Base-by-base conservation (phyloP, 2,329 filamentous ascomycete genomes). In the Colletotrichum agaves region DNA sequence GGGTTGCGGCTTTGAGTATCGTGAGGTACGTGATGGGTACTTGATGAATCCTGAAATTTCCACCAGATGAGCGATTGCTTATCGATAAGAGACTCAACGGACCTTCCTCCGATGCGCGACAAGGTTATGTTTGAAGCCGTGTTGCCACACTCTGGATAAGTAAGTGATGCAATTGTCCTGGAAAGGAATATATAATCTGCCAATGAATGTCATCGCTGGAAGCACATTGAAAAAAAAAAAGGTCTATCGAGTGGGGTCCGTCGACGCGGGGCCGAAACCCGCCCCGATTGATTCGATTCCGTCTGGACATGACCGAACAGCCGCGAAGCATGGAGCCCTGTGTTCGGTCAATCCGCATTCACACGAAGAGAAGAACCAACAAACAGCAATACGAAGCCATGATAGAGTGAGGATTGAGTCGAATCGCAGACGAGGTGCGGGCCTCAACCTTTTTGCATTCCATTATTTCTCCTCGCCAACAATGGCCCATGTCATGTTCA, bases 401-500 rank as follows among this genome's bases (percentile, higher is more conserved):
- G 17, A 5, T n/a, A 8, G 13, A 5, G 21, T 31, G 15, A 35
- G 33, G 6, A 17, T 52, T 31, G 10, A 31, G 47, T 39, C 11
- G 15, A 50, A 46, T 57, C 11, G 31, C n/a, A 15, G 50, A 23
- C 27, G 39, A 53, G 50, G 63, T 59, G 19, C 15, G 37, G 17
- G 52, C 50, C 50, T 49, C 52, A 13, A n/a, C 23, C n/a, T 41
- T 2, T 2, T 63, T 52, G 35, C 35, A 37, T 67, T 63, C 50
- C 52, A 63, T 56, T 57, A 50, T 39, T 44, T 12, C 52, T 52
- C 8, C 35, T 37, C 52, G 11, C 37, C 21, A 44, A 37, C 35
- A 15, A 46, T 39, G 49, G 21, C 46, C 64, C 44, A 41, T 57
- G 35, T 64, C 61, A 64, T 64, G 23, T 59, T 67, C 61, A 67